These are phyloP conservation scores for Annona cherimola DNA, from an alignment of 164 flowering plant genomes.

Conservation along the genomic window DNA sequence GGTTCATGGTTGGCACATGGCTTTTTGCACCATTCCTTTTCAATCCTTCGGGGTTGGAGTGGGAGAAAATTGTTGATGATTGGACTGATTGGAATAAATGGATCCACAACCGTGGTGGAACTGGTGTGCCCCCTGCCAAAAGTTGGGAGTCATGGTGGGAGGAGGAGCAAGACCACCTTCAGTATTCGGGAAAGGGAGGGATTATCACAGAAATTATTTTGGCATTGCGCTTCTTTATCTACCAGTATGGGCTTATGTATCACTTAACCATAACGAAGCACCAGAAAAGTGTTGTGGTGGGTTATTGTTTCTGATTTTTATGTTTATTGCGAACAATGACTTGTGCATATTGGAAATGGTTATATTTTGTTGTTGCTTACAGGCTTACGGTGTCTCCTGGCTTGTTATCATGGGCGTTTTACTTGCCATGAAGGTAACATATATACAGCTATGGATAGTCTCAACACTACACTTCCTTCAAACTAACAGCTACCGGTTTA, in stretches of 20 bases:
- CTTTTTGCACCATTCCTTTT: conserved; percentile 97
- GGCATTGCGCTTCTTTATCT: conserved; percentile 76
- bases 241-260: conserved; percentile 94
- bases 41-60: conserved; percentile 98
- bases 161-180: conserved; percentile 92
- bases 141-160: conserved; percentile 99
- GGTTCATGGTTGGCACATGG: conserved; percentile 99
- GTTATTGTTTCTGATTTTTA: conserved; percentile 2
- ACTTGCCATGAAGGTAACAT: conserved; percentile 85
- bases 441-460: neutral
- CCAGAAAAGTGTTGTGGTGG: conserved; percentile 61
- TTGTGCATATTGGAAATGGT: neutral
- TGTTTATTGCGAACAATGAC: neutral
- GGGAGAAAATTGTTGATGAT: conserved; percentile 98
- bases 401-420: conserved; percentile 65
- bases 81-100: conserved; percentile 98
- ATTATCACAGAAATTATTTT: conserved; percentile 63
- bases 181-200: conserved; percentile 79
- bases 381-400: conserved; percentile 96
- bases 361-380: conserved; percentile 7
- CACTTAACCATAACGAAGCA: conserved; percentile 57
- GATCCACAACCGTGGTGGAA: conserved; percentile 89
- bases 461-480: neutral
- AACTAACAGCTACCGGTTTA: neutral
- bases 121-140: conserved; percentile 82